These are phyloP conservation scores for Hypoxylon intermedium DNA, from an alignment of 495 filamentous ascomycete species.

Conservation along the genomic window DNA sequence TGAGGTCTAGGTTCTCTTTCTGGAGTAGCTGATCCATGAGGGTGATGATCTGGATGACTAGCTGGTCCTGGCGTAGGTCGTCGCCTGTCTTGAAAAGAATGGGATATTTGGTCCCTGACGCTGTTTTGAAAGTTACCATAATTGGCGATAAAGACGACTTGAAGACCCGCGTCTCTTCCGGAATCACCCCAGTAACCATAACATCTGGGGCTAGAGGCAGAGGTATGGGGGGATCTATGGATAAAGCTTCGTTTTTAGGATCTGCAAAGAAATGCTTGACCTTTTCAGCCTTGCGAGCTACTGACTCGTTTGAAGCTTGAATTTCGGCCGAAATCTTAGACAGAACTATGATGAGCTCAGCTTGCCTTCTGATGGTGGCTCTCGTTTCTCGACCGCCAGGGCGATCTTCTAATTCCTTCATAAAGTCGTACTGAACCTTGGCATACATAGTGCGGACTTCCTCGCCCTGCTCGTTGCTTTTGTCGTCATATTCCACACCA, in stretches of 20 bases:
- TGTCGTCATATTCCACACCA: constrained; percentile 92
- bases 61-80: constrained; percentile 94
- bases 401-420: constrained; percentile 74
- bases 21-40: constrained; percentile 96
- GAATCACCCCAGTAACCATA: constrained; percentile 75
- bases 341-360: constrained; percentile 84
- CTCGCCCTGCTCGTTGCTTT: constrained; percentile 70
- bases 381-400: constrained; percentile 72
- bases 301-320: constrained; percentile 77
- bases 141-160: constrained; percentile 93
- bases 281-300: constrained; percentile 78
- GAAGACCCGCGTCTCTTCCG: constrained; percentile 89
- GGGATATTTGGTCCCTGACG: constrained; percentile 77
- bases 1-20: constrained; percentile 97
- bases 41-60: constrained; percentile 97
- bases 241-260: constrained; percentile 82
- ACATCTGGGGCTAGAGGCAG: constrained; percentile 88
- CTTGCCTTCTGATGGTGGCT: constrained; percentile 81
- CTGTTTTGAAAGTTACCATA: constrained; percentile 87
- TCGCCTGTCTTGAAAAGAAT: constrained; percentile 98
- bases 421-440: constrained; percentile 94
- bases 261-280: constrained; percentile 85
- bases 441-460: constrained; percentile 84
- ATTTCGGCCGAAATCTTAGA: constrained; percentile 91
- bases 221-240: constrained; percentile 85